Percentiles rank a stretch among this genome's conserved stretches.
Conservation (phyloP, 768 basidiomycete species). For the Amanita pseudoporphyria region DNA sequence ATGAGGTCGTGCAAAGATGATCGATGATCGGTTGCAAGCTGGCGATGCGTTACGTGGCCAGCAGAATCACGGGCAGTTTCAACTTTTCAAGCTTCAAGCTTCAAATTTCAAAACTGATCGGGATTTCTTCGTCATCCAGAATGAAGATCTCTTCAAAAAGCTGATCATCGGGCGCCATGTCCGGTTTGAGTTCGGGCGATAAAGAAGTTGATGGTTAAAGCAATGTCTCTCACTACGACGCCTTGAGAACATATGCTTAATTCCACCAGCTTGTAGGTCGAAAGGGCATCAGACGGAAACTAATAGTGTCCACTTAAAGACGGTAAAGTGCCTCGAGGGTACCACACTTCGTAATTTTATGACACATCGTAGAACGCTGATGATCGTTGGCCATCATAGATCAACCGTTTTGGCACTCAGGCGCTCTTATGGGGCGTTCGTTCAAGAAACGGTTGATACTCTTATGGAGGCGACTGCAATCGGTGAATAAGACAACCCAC, state of each 20-base stretch:
- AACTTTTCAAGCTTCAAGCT: no score
- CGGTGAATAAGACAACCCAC: constrained; percentile 97
- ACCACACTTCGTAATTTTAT: constrained; percentile 97
- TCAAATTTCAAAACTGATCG: no score
- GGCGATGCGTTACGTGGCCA: constrained; percentile 90
- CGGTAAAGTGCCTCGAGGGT: constrained; percentile 91
- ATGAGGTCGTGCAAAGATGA: constrained; percentile 95
- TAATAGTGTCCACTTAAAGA: constrained; percentile 91
- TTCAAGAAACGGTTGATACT: constrained; percentile 99
- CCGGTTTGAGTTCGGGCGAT: constrained; percentile 65
- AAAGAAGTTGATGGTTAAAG: constrained; percentile 79
- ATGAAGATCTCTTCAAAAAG: constrained; percentile 97
- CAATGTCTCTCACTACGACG: constrained; percentile 83
- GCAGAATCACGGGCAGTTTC: constrained; percentile 89
- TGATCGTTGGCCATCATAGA: constrained; percentile 99
- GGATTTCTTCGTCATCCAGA: constrained; percentile 98
- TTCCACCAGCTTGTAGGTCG: constrained; percentile 94
- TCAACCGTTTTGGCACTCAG: constrained; percentile 99
- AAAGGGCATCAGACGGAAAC: constrained; percentile 84
- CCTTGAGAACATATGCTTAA: constrained; percentile 96
- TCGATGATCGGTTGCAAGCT: constrained; percentile 95
- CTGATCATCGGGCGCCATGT: constrained; percentile 96
- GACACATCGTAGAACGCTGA: constrained; percentile 90
- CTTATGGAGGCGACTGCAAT: constrained; percentile 98
- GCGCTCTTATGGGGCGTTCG: constrained; percentile 95